Evolutionary conservation across 2,329 filamentous ascomycete genomes (phyloP).

Genomic region (Colletotrichum tropicale): DNA sequence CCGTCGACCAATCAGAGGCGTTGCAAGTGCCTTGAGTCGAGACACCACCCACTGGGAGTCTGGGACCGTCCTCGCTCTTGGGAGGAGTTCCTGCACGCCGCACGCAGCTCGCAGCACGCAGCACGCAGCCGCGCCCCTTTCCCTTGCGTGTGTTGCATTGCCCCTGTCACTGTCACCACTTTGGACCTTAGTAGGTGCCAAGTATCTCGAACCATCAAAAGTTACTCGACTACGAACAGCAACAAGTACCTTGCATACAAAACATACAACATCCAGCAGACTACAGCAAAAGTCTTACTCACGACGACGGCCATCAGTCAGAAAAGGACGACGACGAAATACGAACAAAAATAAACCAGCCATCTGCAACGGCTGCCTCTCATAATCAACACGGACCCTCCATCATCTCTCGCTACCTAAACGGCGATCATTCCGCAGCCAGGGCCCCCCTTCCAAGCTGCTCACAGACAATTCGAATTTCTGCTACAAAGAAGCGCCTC

Average conservation of each 20-base stretch:
- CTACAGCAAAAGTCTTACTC: neutral
- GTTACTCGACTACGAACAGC: neutral
- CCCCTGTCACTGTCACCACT: neutral
- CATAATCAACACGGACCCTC: conserved; percentile 1
- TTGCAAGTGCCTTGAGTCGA: neutral
- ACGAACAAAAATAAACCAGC: neutral
- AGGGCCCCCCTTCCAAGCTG: neutral
- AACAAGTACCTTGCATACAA: neutral
- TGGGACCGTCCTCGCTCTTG: neutral
- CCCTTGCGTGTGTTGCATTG: neutral
- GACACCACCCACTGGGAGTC: neutral
- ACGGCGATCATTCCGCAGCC: conserved; percentile 17
- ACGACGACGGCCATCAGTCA: neutral
- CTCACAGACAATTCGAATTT: conserved; percentile 11
- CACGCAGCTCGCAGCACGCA: neutral
- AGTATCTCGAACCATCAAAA: neutral
- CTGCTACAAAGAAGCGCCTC: conserved; percentile 20
- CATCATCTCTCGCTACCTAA: conserved; percentile 6
- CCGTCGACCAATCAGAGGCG: neutral
- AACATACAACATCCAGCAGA: neutral
- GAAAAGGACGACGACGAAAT: neutral
- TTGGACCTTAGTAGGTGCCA: neutral
- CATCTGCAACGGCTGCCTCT: neutral
- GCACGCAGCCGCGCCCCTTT: neutral
- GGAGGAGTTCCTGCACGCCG: neutral